A percentile compares a stretch with the other conserved stretches of the same genome.
These are phyloP conservation scores for Plasmodium inui DNA, from an alignment of 169 alveolate genomes.

Conservation along the genomic window DNA sequence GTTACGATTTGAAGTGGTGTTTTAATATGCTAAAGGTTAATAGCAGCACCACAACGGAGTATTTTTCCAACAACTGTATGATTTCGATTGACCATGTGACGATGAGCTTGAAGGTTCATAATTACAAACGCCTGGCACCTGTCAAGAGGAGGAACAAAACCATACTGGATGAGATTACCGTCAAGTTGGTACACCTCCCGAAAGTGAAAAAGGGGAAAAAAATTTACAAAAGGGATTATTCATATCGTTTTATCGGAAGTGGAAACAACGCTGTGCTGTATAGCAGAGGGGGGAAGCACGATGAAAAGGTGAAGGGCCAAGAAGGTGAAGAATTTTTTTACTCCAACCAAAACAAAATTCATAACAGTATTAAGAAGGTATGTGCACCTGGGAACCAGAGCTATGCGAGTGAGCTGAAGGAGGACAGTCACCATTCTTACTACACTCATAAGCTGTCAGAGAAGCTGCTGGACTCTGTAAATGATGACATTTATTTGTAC, in stretches of 20 bases:
- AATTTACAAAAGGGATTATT: conserved; percentile 12
- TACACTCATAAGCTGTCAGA: conserved; percentile 28
- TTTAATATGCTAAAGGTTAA: conserved; percentile 71
- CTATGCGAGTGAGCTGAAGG: neutral
- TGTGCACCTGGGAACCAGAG: neutral
- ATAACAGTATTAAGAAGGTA: neutral
- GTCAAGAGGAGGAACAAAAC: conserved; percentile 13
- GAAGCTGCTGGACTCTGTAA: conserved; percentile 14
- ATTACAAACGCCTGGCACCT: conserved; percentile 36
- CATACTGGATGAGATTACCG: conserved; percentile 49
- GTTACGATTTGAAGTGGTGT: conserved; percentile 71
- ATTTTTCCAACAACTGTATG: conserved; percentile 53
- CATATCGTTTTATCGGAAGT: neutral
- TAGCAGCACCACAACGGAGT: conserved; percentile 58
- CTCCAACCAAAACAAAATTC: conserved; percentile 19
- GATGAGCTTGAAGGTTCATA: conserved; percentile 62
- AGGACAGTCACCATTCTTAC: conserved; percentile 16
- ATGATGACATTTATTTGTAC: conserved; percentile 43
- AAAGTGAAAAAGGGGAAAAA: conserved; percentile 38
- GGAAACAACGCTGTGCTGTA: neutral
- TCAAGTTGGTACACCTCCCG: conserved; percentile 48
- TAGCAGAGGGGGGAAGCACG: conserved; percentile 2
- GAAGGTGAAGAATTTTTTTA: conserved; percentile 43
- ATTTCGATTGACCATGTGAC: conserved; percentile 71
- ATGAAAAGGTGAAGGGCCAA: conserved; percentile 11